These are phyloP conservation scores for Monosporascus cannonballus DNA, from an alignment of 2,329 filamentous ascomycete genomes.

Conservation along the genomic window DNA sequence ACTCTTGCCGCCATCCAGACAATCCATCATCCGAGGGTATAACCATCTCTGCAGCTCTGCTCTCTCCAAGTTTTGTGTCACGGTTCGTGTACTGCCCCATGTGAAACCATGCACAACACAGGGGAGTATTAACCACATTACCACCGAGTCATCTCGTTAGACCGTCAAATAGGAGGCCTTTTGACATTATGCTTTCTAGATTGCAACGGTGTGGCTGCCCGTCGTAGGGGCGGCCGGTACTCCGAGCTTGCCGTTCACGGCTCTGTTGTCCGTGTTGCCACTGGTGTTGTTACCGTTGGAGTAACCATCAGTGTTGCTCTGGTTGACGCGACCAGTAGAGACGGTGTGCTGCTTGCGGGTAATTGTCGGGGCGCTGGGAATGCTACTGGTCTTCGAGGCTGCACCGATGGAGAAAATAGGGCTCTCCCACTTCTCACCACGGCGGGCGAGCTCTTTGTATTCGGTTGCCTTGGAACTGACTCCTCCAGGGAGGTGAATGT, in stretches of 20 bases:
- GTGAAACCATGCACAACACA: no score
- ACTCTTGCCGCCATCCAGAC: not conserved
- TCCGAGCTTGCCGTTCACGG: conserved; percentile 3
- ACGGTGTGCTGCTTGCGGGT: conserved; percentile 38
- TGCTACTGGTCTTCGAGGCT: conserved; percentile 64
- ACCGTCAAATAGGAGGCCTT: no score
- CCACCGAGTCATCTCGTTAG: not conserved
- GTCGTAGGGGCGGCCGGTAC: not conserved
- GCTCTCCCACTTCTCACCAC: conserved; percentile 92
- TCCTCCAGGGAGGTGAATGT: conserved; percentile 78
- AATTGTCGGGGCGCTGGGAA: conserved; percentile 56
- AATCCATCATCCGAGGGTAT: not conserved
- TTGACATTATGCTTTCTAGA: not conserved
- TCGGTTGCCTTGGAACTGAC: conserved; percentile 92
- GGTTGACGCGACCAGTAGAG: not conserved
- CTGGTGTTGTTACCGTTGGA: conserved; percentile 14
- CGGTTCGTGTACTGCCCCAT: not conserved
- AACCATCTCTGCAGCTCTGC: not conserved
- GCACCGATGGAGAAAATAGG: conserved; percentile 85
- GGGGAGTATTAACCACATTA: not conserved
- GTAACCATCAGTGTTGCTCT: conserved; percentile 11
- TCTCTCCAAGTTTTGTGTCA: not conserved
- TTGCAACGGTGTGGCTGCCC: not conserved
- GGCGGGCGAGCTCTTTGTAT: conserved; percentile 78
- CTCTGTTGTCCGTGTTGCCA: conserved; percentile 2